phyloP scores from a whole-genome alignment of 805 yeast genomes.

The Kuraishia molischiana region DNA sequence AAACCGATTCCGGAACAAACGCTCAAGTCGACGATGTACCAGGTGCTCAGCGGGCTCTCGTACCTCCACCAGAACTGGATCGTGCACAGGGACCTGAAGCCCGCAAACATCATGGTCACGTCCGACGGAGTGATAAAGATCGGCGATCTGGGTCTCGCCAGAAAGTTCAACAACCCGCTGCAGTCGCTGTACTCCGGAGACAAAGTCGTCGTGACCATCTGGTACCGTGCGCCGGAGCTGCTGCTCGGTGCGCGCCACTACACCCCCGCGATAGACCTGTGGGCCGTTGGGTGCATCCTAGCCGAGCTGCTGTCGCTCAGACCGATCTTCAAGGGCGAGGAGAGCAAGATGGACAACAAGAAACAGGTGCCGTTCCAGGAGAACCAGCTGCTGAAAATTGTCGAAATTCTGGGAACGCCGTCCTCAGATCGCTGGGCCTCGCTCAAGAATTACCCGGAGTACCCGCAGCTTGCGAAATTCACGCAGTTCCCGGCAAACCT shows the following conservation, averaged over 20 bases:
- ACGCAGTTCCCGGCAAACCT: slow-evolving; percentile 60
- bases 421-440: slow-evolving; percentile 70
- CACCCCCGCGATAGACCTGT: slow-evolving; percentile 83
- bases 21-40: slow-evolving; percentile 83
- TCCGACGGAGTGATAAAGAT: slow-evolving; percentile 85
- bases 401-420: slow-evolving; percentile 93
- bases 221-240: slow-evolving; percentile 94
- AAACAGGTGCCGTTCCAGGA: slow-evolving; percentile 91
- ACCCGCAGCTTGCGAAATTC: slow-evolving; percentile 46
- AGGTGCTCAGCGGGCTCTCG: slow-evolving; percentile 83
- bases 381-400: slow-evolving; percentile 81
- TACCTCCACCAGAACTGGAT: slow-evolving; percentile 95
- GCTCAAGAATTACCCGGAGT: slow-evolving; percentile 78
- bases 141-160: slow-evolving; percentile 89
- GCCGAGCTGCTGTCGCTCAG: slow-evolving; percentile 84
- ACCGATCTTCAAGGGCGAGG: slow-evolving; percentile 97
- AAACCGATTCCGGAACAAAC: slow-evolving; percentile 70
- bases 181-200: slow-evolving; percentile 88
- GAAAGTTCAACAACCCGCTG: slow-evolving; percentile 77
- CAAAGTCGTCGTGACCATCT: slow-evolving; percentile 91
- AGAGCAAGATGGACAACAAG: slow-evolving; percentile 89
- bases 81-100: slow-evolving; percentile 89
- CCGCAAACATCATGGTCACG: slow-evolving; percentile 96
- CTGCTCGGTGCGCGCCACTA: slow-evolving; percentile 88
- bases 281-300: slow-evolving; percentile 95